Evolutionary conservation across 2,329 filamentous ascomycete species (phyloP), one percentile per base, ranked within the genome.

Genomic region (Fusarium oxysporum): DNA sequence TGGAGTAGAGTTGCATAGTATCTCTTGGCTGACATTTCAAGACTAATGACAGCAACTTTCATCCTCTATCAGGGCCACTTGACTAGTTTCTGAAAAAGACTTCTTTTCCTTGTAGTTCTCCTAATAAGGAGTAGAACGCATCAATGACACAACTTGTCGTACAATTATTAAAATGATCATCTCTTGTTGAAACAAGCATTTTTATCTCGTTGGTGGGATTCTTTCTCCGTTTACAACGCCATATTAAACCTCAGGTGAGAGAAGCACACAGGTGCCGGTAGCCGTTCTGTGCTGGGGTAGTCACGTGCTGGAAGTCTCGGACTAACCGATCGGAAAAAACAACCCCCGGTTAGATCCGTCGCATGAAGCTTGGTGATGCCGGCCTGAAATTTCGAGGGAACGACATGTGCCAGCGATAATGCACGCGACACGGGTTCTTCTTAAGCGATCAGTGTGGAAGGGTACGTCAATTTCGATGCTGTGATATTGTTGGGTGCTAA

Each of bases 361-460:
- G 58, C 68, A 73, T 68, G 68, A 67, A 68, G 74, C 61, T 62
- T 73, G 64, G 56, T 65, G 64, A 71, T 70, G 59, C 54, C 21
- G 30, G 48, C 62, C 59, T 62, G 66, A 77, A 78, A 75, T 72
- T 76, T 72, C 62, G 48, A 65, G 62, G 53, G 44, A 68, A 75
- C 64, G 75, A 71, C 51, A 71, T 77, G 77, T 71, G 69, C 69
- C 62, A 76, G 72, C 70, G 59, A 84, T 76, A 78, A 95, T 95
- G 92, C 87, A 91, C 81, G 88, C 91, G 71, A 93, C 92, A 76
- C 86, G 90, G 79, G 86, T 85, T 78, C 87, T 93, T 23, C 81
- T 93, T 41, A 91, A 91, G 84, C 92, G 94, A 77, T 96, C 94
- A 55, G 91, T 95, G 79, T 97, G 94, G 94, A 97, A 97, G 88